Evolutionary conservation across 2,329 filamentous ascomycete species (phyloP).

Genomic region (Sordariomycetes sp.): DNA sequence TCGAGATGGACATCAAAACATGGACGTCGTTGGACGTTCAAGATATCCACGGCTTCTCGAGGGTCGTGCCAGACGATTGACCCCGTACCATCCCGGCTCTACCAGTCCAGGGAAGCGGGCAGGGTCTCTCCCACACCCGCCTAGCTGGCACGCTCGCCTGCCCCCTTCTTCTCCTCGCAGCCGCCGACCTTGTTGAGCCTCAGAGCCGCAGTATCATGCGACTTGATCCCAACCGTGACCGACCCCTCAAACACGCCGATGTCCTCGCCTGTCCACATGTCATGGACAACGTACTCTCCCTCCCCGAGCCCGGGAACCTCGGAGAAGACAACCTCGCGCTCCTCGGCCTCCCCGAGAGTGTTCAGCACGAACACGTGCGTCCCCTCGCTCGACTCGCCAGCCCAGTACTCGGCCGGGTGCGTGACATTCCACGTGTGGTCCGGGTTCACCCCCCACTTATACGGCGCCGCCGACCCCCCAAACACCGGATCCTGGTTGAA

Average conservation of each 20-base stretch:
- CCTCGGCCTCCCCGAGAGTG: slow-evolving; percentile 16
- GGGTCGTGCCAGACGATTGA: no score
- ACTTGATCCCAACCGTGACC: slow-evolving; percentile 14
- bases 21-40: no score
- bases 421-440: slow-evolving; percentile 34
- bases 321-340: slow-evolving; percentile 22
- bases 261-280: slow-evolving; percentile 30
- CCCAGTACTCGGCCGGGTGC: slow-evolving; percentile 35
- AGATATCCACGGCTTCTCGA: no score
- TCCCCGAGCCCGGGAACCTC: slow-evolving; percentile 27
- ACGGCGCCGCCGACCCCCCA: slow-evolving; percentile 27
- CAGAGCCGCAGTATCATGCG: slow-evolving; percentile 21
- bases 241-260: slow-evolving; percentile 18
- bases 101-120: no score
- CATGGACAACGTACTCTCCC: slow-evolving; percentile 21
- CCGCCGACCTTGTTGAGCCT: slow-evolving; percentile 4
- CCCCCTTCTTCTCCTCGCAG: background rate
- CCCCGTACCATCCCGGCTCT: no score
- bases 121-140: background rate
- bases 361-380: slow-evolving; percentile 35
- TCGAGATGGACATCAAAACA: no score
- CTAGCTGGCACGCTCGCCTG: background rate
- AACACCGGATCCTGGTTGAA: slow-evolving; percentile 31
- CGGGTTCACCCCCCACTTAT: slow-evolving; percentile 32
- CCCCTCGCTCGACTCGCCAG: slow-evolving; percentile 24